Conservation (phyloP, 1,139 yeast genomes). For the Dujonia santamariae region DNA sequence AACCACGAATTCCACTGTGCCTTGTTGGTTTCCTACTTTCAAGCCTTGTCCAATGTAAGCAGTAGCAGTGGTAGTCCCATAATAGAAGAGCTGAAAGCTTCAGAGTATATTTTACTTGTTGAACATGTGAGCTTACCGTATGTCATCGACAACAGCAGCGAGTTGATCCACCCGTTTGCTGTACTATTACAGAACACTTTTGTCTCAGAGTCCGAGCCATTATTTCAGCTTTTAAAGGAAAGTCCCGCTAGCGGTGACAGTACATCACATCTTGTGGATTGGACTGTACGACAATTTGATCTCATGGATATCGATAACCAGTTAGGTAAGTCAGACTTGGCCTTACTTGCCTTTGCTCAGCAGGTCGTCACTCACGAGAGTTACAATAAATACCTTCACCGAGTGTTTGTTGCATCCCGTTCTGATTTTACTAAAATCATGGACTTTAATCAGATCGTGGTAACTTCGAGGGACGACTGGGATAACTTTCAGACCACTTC, state of each 20-base stretch:
- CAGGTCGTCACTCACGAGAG: slow-evolving; percentile 21
- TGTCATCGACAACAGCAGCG: background rate
- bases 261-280: too few relatives aligned
- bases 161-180: background rate
- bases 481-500: slow-evolving; percentile 47
- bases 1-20: slow-evolving; percentile 2
- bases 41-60: slow-evolving; percentile 19
- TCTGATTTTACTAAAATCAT: slow-evolving; percentile 13
- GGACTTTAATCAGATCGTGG: slow-evolving; percentile 35
- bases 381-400: slow-evolving; percentile 18
- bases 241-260: background rate
- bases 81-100: background rate
- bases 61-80: background rate
- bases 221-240: background rate
- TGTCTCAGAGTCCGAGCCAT: background rate
- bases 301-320: slow-evolving; percentile 7
- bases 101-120: background rate
- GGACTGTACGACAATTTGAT: slow-evolving; percentile 3
- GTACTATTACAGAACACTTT: background rate
- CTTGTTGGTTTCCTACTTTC: slow-evolving; percentile 16
- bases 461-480: slow-evolving; percentile 54
- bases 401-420: slow-evolving; percentile 1
- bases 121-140: background rate
- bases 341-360: slow-evolving; percentile 14
- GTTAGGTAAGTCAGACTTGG: background rate